phyloP scores from a whole-genome alignment of 192 early-diverging fungal species.

The Blastocladiella britannica region DNA sequence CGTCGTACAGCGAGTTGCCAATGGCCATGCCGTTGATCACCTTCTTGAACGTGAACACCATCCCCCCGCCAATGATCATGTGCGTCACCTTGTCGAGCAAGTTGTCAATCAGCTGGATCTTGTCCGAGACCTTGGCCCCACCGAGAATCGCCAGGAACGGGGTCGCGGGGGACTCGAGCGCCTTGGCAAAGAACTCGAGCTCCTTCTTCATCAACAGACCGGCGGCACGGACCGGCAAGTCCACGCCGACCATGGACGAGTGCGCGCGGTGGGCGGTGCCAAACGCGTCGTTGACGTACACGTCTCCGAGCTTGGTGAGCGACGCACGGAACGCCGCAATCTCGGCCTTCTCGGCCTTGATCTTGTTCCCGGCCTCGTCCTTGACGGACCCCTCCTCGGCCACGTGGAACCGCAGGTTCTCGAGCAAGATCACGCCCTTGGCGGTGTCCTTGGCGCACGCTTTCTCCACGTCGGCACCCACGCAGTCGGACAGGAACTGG shows the following conservation, averaged over 20 bases:
- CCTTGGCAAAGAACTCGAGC: conserved; percentile 95
- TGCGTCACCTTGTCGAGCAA: conserved; percentile 83
- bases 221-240: conserved; percentile 70
- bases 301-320: conserved; percentile 76
- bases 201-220: conserved; percentile 98
- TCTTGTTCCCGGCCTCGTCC: conserved; percentile 73
- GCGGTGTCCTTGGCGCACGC: conserved; percentile 41
- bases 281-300: conserved; percentile 98
- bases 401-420: conserved; percentile 95
- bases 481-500: conserved; percentile 82
- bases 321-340: conserved; percentile 77
- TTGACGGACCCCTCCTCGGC: conserved; percentile 93
- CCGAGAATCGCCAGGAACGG: conserved; percentile 95
- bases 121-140: conserved; percentile 95
- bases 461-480: conserved; percentile 67
- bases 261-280: conserved; percentile 98
- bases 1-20: conserved; percentile 80
- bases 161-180: conserved; percentile 69
- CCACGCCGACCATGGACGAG: conserved; percentile 90
- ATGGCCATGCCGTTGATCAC: conserved; percentile 67
- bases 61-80: conserved; percentile 75
- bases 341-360: conserved; percentile 62
- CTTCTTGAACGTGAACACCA: conserved; percentile 99
- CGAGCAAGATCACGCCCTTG: conserved; percentile 74
- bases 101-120: conserved; percentile 96